Evolutionary conservation across 1,139 yeast genomes (phyloP).

Genomic region (Taphrina wiesneri): DNA sequence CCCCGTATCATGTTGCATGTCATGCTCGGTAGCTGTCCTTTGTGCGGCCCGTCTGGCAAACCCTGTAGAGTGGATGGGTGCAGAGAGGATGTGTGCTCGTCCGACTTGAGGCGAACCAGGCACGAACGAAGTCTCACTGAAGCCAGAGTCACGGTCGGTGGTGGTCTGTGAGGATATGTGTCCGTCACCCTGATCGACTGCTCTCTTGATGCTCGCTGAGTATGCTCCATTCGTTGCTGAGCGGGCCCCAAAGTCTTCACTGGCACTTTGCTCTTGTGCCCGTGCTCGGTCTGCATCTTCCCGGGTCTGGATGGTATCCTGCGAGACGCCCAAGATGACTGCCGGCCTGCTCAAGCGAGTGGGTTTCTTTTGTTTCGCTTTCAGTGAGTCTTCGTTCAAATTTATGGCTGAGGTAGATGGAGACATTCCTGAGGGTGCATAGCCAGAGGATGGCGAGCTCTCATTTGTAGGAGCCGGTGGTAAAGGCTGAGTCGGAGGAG

Average conservation of each 20-base stretch:
- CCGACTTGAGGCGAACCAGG: slow-evolving; percentile 17
- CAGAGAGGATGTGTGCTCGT: background rate
- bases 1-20: background rate
- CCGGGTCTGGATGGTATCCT: slow-evolving; percentile 27
- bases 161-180: background rate
- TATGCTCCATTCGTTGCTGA: background rate
- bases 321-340: slow-evolving; percentile 28
- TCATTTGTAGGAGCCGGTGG: slow-evolving; percentile 23
- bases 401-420: background rate
- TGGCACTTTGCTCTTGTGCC: background rate
- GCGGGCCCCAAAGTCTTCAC: background rate
- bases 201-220: slow-evolving; percentile 10
- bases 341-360: slow-evolving; percentile 16
- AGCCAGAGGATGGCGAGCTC: background rate
- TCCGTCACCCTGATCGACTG: background rate
- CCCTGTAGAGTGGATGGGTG: background rate
- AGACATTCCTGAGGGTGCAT: background rate
- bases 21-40: background rate
- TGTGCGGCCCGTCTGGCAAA: slow-evolving; percentile 8
- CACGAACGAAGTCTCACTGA: slow-evolving; percentile 14
- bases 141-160: slow-evolving; percentile 12
- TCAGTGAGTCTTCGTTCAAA: background rate
- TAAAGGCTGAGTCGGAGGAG: slow-evolving; percentile 30
- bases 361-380: slow-evolving; percentile 4
- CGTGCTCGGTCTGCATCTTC: background rate